A percentile compares a stretch with the other conserved stretches of the same genome.
Conservation (phyloP, 2,329 filamentous ascomycete species). For the Helicocarpus griseus region DNA sequence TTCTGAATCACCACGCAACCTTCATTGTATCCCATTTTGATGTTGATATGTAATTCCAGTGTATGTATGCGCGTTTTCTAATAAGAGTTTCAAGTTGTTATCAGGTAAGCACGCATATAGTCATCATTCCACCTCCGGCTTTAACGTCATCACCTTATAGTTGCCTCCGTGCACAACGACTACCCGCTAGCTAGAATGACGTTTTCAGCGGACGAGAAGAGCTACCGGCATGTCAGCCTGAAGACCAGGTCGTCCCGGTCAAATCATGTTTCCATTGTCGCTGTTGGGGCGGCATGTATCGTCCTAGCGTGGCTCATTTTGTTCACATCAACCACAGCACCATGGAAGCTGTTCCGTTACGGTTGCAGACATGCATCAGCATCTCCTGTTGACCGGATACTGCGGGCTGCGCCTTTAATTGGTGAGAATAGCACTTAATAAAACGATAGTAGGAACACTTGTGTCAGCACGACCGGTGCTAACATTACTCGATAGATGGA, state of each 20-base stretch:
- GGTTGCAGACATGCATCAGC: neutral
- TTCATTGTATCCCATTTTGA: too few species aligned
- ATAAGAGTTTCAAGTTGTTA: too few species aligned
- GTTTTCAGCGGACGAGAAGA: neutral
- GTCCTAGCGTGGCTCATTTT: neutral
- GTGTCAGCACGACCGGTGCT: neutral
- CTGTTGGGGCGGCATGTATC: neutral
- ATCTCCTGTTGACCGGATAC: neutral
- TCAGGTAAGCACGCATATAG: too few species aligned
- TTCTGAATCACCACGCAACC: too few species aligned
- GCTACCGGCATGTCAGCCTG: neutral
- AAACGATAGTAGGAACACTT: neutral
- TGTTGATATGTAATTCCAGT: too few species aligned
- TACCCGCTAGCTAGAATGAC: too few species aligned
- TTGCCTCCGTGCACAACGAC: too few species aligned
- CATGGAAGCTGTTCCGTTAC: neutral
- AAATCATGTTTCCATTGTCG: neutral
- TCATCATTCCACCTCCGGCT: too few species aligned
- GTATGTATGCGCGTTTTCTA: too few species aligned
- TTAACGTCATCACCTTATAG: too few species aligned
- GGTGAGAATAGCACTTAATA: constrained; percentile 22
- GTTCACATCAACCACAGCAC: neutral
- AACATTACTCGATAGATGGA: constrained; percentile 51
- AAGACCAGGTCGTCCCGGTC: neutral
- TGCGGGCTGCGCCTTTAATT: constrained; percentile 34